These are phyloP conservation scores for Corchorus capsularis DNA, from an alignment of 345 rosid species.

Conservation along the genomic window DNA sequence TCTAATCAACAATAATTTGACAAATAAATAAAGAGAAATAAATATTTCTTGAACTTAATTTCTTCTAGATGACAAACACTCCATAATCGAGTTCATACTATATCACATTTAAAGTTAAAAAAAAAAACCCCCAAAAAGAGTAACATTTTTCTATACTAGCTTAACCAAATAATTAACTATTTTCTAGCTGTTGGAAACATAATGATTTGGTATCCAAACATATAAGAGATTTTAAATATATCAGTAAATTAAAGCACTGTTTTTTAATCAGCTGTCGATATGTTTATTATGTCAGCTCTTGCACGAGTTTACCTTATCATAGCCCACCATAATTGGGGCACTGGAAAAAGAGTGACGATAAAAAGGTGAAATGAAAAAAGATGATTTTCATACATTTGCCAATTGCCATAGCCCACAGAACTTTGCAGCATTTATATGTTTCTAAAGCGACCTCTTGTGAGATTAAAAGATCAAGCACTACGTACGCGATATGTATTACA, in stretches of 20 bases:
- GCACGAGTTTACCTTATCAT: not conserved
- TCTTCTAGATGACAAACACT: not conserved
- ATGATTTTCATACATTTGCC: not conserved
- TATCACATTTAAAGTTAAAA: too few relatives aligned
- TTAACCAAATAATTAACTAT: not conserved
- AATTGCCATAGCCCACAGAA: not conserved
- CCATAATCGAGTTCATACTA: too few relatives aligned
- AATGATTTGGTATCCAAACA: not conserved
- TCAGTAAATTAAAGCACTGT: not conserved
- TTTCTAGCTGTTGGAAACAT: not conserved
- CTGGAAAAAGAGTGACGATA: not conserved
- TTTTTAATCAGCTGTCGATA: not conserved
- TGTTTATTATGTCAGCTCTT: not conserved
- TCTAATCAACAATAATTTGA: not conserved
- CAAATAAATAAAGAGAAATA: not conserved
- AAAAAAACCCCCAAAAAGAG: too few relatives aligned
- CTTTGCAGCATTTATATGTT: not conserved
- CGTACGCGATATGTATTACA: not conserved
- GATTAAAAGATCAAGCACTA: not conserved
- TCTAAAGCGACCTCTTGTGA: not conserved
- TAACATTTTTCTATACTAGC: too few relatives aligned
- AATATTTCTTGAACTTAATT: not conserved
- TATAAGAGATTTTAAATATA: not conserved
- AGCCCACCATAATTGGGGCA: not conserved
- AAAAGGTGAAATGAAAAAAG: not conserved